These are phyloP conservation scores for Aspergillus pseudoterreus DNA, from an alignment of 2,329 filamentous ascomycete species.

Conservation along the genomic window DNA sequence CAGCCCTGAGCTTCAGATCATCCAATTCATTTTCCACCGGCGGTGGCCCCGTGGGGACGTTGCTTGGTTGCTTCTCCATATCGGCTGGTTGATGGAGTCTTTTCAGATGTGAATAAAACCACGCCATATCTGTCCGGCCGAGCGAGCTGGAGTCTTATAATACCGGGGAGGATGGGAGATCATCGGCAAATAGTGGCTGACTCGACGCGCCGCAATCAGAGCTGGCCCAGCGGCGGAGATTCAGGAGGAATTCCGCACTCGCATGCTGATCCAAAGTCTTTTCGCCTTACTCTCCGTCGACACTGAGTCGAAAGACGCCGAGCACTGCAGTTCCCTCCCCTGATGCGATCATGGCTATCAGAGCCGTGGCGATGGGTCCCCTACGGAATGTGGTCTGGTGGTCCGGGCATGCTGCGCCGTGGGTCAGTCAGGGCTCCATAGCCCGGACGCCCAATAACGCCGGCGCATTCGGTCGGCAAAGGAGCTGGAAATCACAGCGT, in stretches of 20 bases:
- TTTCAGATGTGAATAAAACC: background rate
- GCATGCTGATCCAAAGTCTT: background rate
- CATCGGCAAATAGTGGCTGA: background rate
- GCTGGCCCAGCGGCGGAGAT: background rate
- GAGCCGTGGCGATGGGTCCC: background rate
- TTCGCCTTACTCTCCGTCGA: no score
- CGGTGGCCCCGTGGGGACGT: background rate
- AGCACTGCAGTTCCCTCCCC: background rate
- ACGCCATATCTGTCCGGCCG: background rate
- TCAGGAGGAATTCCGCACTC: background rate
- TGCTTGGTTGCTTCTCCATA: slow-evolving; percentile 18
- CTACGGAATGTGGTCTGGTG: background rate
- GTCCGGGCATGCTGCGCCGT: background rate
- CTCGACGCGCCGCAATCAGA: background rate
- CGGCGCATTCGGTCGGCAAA: background rate
- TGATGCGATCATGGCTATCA: background rate
- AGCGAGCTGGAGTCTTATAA: background rate
- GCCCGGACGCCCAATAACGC: background rate
- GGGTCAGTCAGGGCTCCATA: background rate
- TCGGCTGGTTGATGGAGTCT: background rate
- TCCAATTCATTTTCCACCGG: slow-evolving; percentile 11
- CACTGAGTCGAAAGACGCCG: background rate
- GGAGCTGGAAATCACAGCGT: background rate
- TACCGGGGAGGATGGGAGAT: background rate
- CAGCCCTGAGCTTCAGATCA: slow-evolving; percentile 13